Evolutionary conservation across 2,329 filamentous ascomycete genomes (phyloP).

Genomic region (Aspergillus sojae): DNA sequence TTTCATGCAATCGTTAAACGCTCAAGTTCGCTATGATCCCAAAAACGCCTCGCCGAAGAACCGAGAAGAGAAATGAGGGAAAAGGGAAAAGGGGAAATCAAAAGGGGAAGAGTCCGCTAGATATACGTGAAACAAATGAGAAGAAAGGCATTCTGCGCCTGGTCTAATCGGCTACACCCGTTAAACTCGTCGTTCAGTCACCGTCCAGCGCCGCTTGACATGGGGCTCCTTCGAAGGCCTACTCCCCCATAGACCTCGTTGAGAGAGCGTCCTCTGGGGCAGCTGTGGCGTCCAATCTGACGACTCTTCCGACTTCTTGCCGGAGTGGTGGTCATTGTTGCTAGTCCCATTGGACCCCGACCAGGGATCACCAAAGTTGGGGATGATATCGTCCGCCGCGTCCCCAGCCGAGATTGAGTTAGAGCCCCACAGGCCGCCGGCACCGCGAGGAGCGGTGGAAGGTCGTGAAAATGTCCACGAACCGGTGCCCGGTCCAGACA

Average conservation of each 20-base stretch:
- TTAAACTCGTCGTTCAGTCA: slow-evolving; percentile 34
- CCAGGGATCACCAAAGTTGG: slow-evolving; percentile 37
- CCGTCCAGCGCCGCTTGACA: slow-evolving; percentile 42
- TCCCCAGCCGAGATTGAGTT: slow-evolving; percentile 22
- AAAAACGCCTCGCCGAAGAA: slow-evolving; percentile 2
- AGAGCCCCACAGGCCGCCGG: slow-evolving; percentile 42
- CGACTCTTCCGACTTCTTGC: slow-evolving; percentile 3
- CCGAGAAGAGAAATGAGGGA: neutral
- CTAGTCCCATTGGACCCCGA: slow-evolving; percentile 16
- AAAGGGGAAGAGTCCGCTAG: too few relatives aligned
- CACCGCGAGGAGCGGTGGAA: slow-evolving; percentile 24
- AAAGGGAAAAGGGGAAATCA: neutral
- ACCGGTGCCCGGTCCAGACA: slow-evolving; percentile 17
- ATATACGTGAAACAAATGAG: too few relatives aligned
- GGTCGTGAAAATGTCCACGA: slow-evolving; percentile 29
- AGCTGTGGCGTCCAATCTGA: slow-evolving; percentile 22
- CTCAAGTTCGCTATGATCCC: neutral
- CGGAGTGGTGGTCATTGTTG: neutral
- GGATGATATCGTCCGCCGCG: slow-evolving; percentile 37
- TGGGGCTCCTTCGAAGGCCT: slow-evolving; percentile 28
- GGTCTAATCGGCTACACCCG: neutral
- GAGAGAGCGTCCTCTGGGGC: slow-evolving; percentile 33
- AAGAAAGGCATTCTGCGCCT: too few relatives aligned
- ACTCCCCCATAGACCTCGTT: slow-evolving; percentile 44
- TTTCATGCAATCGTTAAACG: neutral